Evolutionary conservation across 2,329 filamentous ascomycete species (phyloP), one percentile per base, ranked within the genome.

Genomic region (Penicillium sp.): DNA sequence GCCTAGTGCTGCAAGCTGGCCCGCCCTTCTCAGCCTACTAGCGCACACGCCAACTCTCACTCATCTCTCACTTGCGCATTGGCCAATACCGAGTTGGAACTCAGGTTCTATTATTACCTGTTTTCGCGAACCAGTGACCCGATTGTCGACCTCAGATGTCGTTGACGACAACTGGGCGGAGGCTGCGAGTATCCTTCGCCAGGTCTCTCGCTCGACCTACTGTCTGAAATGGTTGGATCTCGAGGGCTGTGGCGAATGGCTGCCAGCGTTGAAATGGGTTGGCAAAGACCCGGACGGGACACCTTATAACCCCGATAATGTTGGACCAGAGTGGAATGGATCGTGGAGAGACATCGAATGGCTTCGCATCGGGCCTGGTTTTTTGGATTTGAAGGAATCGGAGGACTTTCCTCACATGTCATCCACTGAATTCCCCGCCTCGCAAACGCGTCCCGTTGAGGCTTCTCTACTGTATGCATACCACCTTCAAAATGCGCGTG

Each of bases 161-260:
- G 79, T 7, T 72, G 81, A 84, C 51, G 73, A 81, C 48, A 79
- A 85, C 64, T 80, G 78, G 74, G 75, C 77, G 35, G 82, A 85
- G 66, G 78, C 82, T 1, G 76, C 81, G 1, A 77, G 77, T 16
- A 77, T 86, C 18, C 72, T 87, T 1, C 79, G 81, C 6, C 79
- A 79, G 23, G 72, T 87, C 1, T 82, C 80, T 26, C 71, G 76
- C 42, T 76, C 77, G 40, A 81, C 83, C 0, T 82, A 85, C 60
- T 82, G 81, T 41, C 72, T 87, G 2, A 77, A 79, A 61, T 86
- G 82, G 82, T 75, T 87, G 2, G 84, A 86, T 61, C 70, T 87
- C 1, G 81, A 85, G 65, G 83, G 84, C 8, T 87, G 84, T 61
- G 68, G 67, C 3, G 71, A 75, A 19, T 86, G 84, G 84, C 63